These are phyloP conservation scores for Ceriops zippeliana DNA, from an alignment of 345 rosid genomes.

Conservation along the genomic window DNA sequence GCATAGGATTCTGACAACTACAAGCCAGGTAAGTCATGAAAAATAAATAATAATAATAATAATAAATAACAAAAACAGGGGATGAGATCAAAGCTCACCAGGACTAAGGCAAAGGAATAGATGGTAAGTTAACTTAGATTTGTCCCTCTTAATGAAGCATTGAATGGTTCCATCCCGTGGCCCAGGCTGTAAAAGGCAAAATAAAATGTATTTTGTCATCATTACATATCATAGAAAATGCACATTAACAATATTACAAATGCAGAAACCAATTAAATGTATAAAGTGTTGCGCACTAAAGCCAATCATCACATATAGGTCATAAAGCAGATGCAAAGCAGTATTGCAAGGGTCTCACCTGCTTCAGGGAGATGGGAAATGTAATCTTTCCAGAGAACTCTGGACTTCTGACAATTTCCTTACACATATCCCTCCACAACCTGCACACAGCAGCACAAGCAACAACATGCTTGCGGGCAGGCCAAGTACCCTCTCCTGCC, in stretches of 20 bases:
- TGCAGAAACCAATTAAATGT: conserved; percentile 5
- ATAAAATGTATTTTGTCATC: conserved; percentile 11
- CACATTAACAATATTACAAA: neutral
- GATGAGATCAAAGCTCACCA: conserved; percentile 41
- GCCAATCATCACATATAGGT: neutral
- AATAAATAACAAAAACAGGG: neutral
- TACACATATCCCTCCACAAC: conserved; percentile 94
- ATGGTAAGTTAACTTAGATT: conserved; percentile 80
- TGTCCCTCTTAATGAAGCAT: conserved; percentile 92
- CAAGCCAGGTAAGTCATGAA: neutral
- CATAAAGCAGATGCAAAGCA: neutral
- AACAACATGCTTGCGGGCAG: conserved; percentile 81
- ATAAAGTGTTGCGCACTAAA: neutral
- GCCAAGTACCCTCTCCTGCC: conserved; percentile 83
- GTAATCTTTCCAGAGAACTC: conserved; percentile 87
- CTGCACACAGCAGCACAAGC: conserved; percentile 95
- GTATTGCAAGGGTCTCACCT: conserved; percentile 41
- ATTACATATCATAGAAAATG: neutral
- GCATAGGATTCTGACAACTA: neutral
- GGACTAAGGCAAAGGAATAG: conserved; percentile 91
- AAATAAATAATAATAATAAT: neutral
- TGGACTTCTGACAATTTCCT: conserved; percentile 74
- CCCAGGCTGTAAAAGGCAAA: conserved; percentile 63
- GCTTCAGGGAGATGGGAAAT: conserved; percentile 86
- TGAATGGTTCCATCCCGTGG: conserved; percentile 76